Conservation (phyloP, 352 stramenopile genomes). For the Globisporangium paddicum region DNA sequence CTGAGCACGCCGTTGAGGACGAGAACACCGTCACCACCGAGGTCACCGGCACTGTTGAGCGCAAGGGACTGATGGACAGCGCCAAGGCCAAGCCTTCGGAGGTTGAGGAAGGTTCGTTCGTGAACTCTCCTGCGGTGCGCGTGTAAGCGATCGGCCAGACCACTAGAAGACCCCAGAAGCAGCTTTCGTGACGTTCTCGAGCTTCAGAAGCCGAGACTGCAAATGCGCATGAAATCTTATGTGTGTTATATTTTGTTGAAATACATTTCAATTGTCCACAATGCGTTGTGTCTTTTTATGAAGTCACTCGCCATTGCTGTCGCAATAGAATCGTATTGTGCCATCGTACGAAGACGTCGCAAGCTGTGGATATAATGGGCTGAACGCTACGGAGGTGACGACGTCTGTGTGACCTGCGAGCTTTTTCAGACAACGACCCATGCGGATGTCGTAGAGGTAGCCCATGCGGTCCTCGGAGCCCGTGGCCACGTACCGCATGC, state of each 20-base stretch:
- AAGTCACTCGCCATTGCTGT: background rate
- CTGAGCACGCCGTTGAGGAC: constrained; percentile 66
- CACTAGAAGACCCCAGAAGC: constrained; percentile 8
- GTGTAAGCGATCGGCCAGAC: constrained; percentile 33
- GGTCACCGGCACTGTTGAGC: constrained; percentile 58
- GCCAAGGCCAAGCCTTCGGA: constrained; percentile 59
- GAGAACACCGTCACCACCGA: constrained; percentile 47
- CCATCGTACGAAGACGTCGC: constrained; percentile 78
- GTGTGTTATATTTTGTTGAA: constrained; percentile 35
- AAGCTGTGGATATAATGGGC: constrained; percentile 74
- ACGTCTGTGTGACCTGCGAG: constrained; percentile 68
- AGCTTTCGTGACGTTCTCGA: constrained; percentile 12
- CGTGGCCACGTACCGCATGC: constrained; percentile 87
- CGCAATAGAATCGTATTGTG: constrained; percentile 53
- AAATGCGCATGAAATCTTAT: constrained; percentile 26
- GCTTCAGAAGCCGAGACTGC: constrained; percentile 12
- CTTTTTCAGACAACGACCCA: constrained; percentile 47
- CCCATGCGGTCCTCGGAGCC: constrained; percentile 79
- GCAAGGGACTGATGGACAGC: constrained; percentile 68
- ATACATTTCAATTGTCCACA: constrained; percentile 29
- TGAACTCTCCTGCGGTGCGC: constrained; percentile 79
- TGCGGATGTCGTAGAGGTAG: constrained; percentile 88
- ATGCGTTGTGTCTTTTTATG: background rate
- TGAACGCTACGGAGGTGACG: constrained; percentile 77
- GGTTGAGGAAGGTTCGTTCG: constrained; percentile 71